A percentile compares a stretch with the other conserved stretches of the same genome.
Evolutionary conservation across 2,329 filamentous ascomycete species (phyloP).

Genomic region (Diaporthe sp.): DNA sequence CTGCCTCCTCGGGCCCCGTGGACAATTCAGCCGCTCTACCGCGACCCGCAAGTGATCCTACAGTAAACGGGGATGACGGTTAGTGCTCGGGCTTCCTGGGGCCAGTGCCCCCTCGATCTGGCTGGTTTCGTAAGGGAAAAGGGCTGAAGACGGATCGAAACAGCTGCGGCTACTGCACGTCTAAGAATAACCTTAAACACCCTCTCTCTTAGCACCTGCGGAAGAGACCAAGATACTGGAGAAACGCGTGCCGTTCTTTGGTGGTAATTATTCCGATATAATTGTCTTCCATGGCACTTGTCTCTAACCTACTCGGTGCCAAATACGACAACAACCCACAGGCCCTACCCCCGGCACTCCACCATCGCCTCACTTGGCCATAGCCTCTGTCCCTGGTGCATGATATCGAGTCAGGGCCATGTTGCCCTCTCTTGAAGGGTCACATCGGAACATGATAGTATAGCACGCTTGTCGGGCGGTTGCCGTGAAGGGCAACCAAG

Average conservation of each 20-base stretch:
- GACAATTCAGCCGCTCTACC: background rate
- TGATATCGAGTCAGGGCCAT: slow-evolving; percentile 21
- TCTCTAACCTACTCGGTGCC: background rate
- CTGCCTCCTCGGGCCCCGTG: background rate
- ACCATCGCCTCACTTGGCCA: slow-evolving; percentile 1
- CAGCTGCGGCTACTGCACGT: background rate
- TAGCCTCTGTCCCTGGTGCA: background rate
- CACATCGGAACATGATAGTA: background rate
- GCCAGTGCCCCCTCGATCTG: background rate
- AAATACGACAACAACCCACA: slow-evolving; percentile 10
- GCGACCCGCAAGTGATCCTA: slow-evolving; percentile 15
- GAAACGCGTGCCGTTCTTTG: background rate
- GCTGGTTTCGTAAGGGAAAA: background rate
- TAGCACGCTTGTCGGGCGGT: background rate
- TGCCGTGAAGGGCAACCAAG: background rate
- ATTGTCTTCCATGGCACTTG: no score
- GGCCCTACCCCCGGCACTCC: background rate
- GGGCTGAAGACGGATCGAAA: slow-evolving; percentile 10
- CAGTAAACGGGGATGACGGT: background rate
- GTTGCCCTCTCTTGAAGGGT: background rate
- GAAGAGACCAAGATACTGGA: background rate
- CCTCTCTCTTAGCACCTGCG: background rate
- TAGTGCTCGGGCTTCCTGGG: background rate
- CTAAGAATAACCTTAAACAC: slow-evolving; percentile 14
- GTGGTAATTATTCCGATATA: background rate